These are phyloP conservation scores for Phytophthora boehmeriae DNA, from an alignment of 352 stramenopile species.

Conservation along the genomic window DNA sequence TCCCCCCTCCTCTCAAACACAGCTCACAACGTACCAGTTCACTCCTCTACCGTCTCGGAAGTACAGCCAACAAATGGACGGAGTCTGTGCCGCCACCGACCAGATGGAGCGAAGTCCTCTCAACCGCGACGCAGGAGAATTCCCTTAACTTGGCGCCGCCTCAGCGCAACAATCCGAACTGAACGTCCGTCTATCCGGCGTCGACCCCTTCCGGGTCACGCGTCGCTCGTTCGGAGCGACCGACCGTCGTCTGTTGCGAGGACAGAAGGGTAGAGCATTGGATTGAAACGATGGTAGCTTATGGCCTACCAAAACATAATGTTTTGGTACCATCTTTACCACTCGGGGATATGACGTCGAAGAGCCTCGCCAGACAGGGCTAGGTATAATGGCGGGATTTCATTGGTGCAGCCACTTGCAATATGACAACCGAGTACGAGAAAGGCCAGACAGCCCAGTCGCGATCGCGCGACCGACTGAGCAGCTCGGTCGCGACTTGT, in stretches of 20 bases:
- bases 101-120: constrained; percentile 5
- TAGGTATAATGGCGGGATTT: neutral
- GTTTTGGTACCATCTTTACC: neutral
- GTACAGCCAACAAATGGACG: no score
- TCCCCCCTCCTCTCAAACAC: neutral
- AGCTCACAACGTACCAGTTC: no score
- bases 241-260: constrained; percentile 5
- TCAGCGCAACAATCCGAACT: constrained; percentile 48
- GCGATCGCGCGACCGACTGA: neutral
- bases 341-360: neutral
- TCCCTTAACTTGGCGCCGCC: constrained; percentile 15
- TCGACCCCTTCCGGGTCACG: constrained; percentile 12
- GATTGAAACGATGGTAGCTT: neutral
- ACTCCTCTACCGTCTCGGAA: no score
- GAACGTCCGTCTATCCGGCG: constrained; percentile 35
- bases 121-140: neutral
- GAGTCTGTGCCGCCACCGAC: neutral
- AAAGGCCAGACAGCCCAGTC: neutral
- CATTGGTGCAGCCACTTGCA: constrained; percentile 6
- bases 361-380: neutral
- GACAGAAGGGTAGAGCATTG: neutral
- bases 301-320: neutral
- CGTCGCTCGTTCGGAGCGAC: constrained; percentile 12
- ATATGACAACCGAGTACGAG: neutral
- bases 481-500: no score